phyloP scores from a whole-genome alignment of 805 yeast species.

The Cephaloascus albidus region DNA sequence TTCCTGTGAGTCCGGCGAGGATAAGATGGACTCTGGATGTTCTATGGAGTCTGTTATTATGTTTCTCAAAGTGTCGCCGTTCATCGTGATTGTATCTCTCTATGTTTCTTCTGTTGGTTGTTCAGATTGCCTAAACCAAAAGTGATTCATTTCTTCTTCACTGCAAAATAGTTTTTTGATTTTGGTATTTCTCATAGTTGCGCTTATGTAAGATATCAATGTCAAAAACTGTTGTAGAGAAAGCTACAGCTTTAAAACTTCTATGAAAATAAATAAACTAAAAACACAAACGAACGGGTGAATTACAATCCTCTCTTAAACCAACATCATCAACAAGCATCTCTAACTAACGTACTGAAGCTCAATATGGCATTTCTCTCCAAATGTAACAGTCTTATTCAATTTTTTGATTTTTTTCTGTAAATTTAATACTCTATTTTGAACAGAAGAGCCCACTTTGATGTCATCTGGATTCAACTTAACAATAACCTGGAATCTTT shows the following conservation, averaged over 20 bases:
- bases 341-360: neutral
- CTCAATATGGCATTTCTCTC: neutral
- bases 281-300: neutral
- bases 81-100: no score
- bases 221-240: no score
- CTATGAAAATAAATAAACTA: neutral
- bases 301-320: neutral
- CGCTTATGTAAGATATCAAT: no score
- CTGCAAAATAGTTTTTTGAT: neutral
- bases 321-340: no score
- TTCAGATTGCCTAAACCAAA: neutral
- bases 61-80: neutral
- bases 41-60: neutral
- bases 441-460: constrained; percentile 50
- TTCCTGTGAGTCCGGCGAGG: constrained; percentile 4
- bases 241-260: no score
- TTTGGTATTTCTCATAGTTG: no score
- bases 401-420: constrained; percentile 55
- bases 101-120: neutral
- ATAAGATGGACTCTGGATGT: neutral
- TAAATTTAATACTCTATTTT: constrained; percentile 46
- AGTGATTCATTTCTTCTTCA: neutral
- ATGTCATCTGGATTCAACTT: constrained; percentile 41
- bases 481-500: constrained; percentile 27
- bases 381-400: constrained; percentile 10